Evolutionary conservation across 2,329 filamentous ascomycete species (phyloP).

Genomic region (Cladosporium sp.): DNA sequence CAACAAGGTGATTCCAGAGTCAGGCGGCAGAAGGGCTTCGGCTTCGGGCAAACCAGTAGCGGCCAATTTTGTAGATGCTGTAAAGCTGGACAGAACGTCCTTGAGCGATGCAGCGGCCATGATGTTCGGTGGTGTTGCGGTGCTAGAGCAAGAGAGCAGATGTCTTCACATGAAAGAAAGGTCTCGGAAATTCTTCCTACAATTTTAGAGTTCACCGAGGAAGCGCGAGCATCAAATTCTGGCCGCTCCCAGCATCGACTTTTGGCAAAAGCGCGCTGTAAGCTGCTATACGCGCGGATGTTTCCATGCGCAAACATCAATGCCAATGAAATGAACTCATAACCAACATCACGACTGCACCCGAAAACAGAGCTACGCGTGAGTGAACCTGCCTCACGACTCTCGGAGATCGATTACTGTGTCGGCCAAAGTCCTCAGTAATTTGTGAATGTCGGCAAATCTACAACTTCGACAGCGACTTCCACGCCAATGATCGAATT

Average conservation of each 20-base stretch:
- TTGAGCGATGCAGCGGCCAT: slow-evolving; percentile 29
- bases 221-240: background rate
- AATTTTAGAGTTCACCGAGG: slow-evolving; percentile 3
- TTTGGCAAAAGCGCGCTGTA: background rate
- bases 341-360: background rate
- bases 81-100: slow-evolving; percentile 41
- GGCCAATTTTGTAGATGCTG: slow-evolving; percentile 63
- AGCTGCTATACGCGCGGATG: background rate
- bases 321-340: background rate
- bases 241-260: background rate
- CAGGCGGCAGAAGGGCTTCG: slow-evolving; percentile 63
- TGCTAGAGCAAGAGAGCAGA: background rate
- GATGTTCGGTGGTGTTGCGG: background rate
- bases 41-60: slow-evolving; percentile 49
- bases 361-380: too few relatives aligned
- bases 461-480: too few relatives aligned
- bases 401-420: too few relatives aligned
- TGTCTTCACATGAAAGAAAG: slow-evolving; percentile 11
- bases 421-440: too few relatives aligned
- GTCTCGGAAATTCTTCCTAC: slow-evolving; percentile 8
- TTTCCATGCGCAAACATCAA: background rate
- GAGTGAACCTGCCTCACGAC: too few relatives aligned
- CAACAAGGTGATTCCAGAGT: slow-evolving; percentile 87
- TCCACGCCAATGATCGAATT: too few relatives aligned
- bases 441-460: too few relatives aligned